A percentile compares a stretch with the other conserved stretches of the same genome.
These are phyloP conservation scores for Pleurotus salmoneostramineus DNA, from an alignment of 768 basidiomycete genomes.

Conservation along the genomic window DNA sequence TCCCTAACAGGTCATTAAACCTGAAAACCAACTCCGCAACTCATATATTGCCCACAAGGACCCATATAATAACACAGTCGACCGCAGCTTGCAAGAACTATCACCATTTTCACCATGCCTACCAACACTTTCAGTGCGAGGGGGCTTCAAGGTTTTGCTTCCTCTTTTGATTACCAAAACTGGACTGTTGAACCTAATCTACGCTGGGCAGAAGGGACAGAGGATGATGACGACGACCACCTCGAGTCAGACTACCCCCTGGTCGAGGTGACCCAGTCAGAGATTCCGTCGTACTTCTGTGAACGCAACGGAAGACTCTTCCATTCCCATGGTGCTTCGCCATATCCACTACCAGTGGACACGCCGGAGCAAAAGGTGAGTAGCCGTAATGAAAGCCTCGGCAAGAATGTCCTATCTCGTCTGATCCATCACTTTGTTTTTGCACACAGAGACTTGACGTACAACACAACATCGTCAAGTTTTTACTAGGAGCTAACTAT, in stretches of 20 bases:
- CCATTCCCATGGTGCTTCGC: constrained; percentile 57
- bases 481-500: constrained; percentile 52
- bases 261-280: constrained; percentile 40
- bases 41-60: constrained; percentile 4
- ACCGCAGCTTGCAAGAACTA: background rate
- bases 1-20: background rate
- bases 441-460: constrained; percentile 45
- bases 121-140: background rate
- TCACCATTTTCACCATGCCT: constrained; percentile 1
- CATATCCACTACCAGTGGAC: constrained; percentile 75
- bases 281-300: constrained; percentile 57
- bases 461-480: constrained; percentile 44
- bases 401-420: background rate
- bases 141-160: constrained; percentile 5
- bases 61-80: constrained; percentile 6
- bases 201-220: constrained; percentile 2
- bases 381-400: constrained; percentile 7
- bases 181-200: constrained; percentile 4
- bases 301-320: constrained; percentile 62
- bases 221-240: constrained; percentile 12
- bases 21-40: constrained; percentile 1
- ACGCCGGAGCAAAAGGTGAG: constrained; percentile 63
- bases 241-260: constrained; percentile 18
- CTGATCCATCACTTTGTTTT: background rate
- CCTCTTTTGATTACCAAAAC: constrained; percentile 1